Base-by-base conservation (phyloP, 441 rosid genomes). In the Eruca vesicaria region DNA sequence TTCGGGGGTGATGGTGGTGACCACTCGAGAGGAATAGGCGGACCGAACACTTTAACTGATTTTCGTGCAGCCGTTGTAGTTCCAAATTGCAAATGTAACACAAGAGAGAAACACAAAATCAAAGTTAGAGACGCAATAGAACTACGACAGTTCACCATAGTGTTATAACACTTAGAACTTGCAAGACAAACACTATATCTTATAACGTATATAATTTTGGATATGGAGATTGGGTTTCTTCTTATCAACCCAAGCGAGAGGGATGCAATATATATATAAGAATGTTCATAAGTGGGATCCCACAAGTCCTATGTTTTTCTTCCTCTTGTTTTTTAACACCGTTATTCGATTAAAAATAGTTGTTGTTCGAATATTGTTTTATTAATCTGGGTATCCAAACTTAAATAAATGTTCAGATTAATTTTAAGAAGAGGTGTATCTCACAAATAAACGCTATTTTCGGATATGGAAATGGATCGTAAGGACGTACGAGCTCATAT, bases 181-280 rank as follows among this genome's bases (percentile, higher is more conserved):
- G 23, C 12, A 32, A 36, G 23, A 64, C 23, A 55, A 64, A 38
- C 23, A 6, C 29, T 7, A 18, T 23, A 68, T 8, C 71, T 48
- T 33, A 50, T 5, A 52, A 53, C 16, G 9, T 60, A 32, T 29
- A 29, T 2, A 21, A 53, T 1, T 28, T 33, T 18, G 6, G 19
- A 23, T 5, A 50, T 48, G 1, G 56, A 50, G 10, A 50, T 18
- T 50, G 56, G 56, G 56, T 18, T 50, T 50, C 11, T 50, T 16
- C 11, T 50, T 50, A 50, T 50, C 56, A 50, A 50, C 21, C 16
- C 56, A 50, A 50, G 61, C 32, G 16, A 26, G 61, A 14, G 14
- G 68, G 73, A 53, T 78, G 64, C 50, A 38, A 23, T 50, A 45
- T 43, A 45, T 43, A 80, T 80, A 80, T 84, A 86, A 80, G 68